Evolutionary conservation across 345 rosid species (phyloP).

Genomic region (Aurinia saxatilis): DNA sequence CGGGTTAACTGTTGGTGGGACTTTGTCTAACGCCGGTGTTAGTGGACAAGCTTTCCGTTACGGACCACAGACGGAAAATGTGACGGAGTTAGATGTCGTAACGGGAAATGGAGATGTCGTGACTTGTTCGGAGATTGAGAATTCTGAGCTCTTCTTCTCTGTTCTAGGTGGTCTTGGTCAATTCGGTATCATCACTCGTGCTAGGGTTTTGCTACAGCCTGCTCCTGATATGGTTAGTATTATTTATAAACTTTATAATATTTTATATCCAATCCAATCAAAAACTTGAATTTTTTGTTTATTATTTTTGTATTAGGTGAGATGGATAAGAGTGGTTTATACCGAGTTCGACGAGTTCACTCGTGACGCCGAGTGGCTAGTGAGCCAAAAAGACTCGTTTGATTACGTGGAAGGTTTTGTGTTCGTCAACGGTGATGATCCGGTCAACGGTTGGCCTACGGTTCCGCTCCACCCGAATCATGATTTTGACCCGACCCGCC

Average conservation of each 20-base stretch:
- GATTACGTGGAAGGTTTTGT: constrained; percentile 92
- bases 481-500: constrained; percentile 34
- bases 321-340: constrained; percentile 88
- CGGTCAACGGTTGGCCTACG: constrained; percentile 79
- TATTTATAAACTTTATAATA: not conserved
- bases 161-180: constrained; percentile 90
- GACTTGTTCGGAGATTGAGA: constrained; percentile 50
- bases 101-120: constrained; percentile 66
- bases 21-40: constrained; percentile 90
- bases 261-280: not conserved
- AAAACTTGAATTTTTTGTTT: too few species aligned
- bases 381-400: constrained; percentile 50
- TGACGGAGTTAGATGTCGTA: constrained; percentile 78
- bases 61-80: constrained; percentile 88
- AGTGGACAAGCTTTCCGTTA: constrained; percentile 92
- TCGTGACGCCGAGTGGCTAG: constrained; percentile 74
- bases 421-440: constrained; percentile 75
- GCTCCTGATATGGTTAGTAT: constrained; percentile 74
- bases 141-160: constrained; percentile 61
- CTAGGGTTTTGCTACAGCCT: constrained; percentile 56
- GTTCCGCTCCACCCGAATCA: constrained; percentile 46
- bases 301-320: constrained; percentile 46
- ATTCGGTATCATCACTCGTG: constrained; percentile 85
- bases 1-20: constrained; percentile 85
- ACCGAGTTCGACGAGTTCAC: constrained; percentile 60